phyloP scores from a whole-genome alignment of 805 yeast species.

The Candida yuanshanica region DNA sequence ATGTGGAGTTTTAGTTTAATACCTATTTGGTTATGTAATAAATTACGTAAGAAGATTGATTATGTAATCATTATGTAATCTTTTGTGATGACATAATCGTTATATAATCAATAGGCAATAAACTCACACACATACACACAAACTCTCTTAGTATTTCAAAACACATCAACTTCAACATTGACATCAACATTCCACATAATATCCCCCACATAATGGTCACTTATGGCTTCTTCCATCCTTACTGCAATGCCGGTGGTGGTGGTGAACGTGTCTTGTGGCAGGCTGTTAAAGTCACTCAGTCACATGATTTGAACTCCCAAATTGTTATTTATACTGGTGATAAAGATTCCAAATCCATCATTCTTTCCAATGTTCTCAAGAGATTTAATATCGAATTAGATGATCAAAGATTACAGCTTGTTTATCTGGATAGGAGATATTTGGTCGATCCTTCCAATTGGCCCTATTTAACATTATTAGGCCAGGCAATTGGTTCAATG shows the following conservation, averaged over 20 bases:
- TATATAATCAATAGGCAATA: too few relatives aligned
- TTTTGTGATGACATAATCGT: too few relatives aligned
- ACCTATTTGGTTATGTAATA: too few relatives aligned
- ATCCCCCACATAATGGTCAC: too few relatives aligned
- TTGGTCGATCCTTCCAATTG: conserved; percentile 68
- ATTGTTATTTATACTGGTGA: conserved; percentile 74
- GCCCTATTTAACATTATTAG: conserved; percentile 75
- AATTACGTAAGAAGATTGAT: too few relatives aligned
- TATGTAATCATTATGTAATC: too few relatives aligned
- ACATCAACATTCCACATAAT: too few relatives aligned
- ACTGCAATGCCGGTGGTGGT: conserved; percentile 95
- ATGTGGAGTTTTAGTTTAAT: too few relatives aligned
- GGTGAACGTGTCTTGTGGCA: conserved; percentile 98
- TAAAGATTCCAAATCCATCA: conserved; percentile 39
- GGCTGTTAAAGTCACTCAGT: conserved; percentile 70
- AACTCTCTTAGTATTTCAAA: too few relatives aligned
- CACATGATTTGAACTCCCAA: conserved; percentile 40
- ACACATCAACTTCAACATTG: too few relatives aligned
- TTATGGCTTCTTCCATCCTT: conserved; percentile 92
- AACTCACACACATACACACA: too few relatives aligned
- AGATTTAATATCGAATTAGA: conserved; percentile 56
- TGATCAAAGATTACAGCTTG: conserved; percentile 48
- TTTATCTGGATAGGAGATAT: conserved; percentile 50
- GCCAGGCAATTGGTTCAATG: conserved; percentile 82
- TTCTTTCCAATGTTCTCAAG: conserved; percentile 44